These are phyloP conservation scores for Scorias spongiosa DNA, from an alignment of 2,329 filamentous ascomycete genomes.

Conservation along the genomic window DNA sequence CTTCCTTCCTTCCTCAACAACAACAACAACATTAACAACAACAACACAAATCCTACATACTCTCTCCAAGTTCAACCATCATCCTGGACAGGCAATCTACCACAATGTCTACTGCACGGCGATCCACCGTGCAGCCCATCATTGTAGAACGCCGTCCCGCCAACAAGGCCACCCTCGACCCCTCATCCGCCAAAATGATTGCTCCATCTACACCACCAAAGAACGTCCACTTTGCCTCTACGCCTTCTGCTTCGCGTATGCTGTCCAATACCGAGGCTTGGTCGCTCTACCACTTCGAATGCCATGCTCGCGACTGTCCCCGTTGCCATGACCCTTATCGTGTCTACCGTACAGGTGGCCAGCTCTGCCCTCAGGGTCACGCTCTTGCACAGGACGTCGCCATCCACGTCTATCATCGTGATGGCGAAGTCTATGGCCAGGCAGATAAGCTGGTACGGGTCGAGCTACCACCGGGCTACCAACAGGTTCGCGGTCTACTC, in stretches of 20 bases:
- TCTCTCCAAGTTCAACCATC: too few relatives aligned
- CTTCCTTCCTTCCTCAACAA: too few relatives aligned
- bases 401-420: conserved; percentile 27
- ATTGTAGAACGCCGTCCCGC: not conserved
- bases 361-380: conserved; percentile 30
- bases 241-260: conserved; percentile 22
- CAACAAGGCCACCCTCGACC: not conserved
- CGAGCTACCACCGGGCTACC: conserved; percentile 28
- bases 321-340: conserved; percentile 30
- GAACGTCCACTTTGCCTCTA: conserved; percentile 16
- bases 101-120: not conserved
- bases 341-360: conserved; percentile 23
- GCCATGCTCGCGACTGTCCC: conserved; percentile 29
- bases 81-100: not conserved
- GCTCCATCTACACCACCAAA: conserved; percentile 16
- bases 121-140: not conserved
- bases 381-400: conserved; percentile 30
- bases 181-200: conserved; percentile 6
- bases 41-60: too few relatives aligned
- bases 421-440: conserved; percentile 19
- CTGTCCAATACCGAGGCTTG: conserved; percentile 28
- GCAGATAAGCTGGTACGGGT: conserved; percentile 28
- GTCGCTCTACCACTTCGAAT: conserved; percentile 33
- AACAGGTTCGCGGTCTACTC: conserved; percentile 25
- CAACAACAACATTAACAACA: too few relatives aligned